These are phyloP conservation scores for Pseudogymnoascus sp. DNA, from an alignment of 2,329 filamentous ascomycete genomes.

Conservation along the genomic window DNA sequence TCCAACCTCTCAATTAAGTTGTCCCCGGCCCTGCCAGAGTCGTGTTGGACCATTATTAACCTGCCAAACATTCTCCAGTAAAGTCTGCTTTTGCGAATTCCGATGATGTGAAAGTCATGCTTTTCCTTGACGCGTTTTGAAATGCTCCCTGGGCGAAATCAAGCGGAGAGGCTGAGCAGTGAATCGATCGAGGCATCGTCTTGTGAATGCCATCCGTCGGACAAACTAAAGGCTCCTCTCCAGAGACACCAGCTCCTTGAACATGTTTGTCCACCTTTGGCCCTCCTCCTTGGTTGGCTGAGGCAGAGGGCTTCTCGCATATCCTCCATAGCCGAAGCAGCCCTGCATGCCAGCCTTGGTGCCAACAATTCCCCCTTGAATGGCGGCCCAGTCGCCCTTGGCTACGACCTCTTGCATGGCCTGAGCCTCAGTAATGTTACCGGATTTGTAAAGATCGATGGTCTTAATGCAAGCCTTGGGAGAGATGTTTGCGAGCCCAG, in stretches of 20 bases:
- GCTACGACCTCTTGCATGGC: conserved; percentile 59
- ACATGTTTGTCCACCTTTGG: conserved; percentile 49
- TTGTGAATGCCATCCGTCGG: not conserved
- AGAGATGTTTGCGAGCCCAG: conserved; percentile 64
- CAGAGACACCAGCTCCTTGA: conserved; percentile 44
- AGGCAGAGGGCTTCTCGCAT: conserved; percentile 43
- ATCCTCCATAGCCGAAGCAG: conserved; percentile 58
- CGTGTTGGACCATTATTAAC: not conserved
- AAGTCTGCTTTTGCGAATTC: not conserved
- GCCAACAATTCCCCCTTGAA: conserved; percentile 61
- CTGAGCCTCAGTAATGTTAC: conserved; percentile 53
- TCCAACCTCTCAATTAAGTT: not conserved
- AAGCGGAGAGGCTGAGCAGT: not conserved
- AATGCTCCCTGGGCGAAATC: not conserved
- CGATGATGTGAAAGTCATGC: not conserved
- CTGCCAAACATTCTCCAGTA: not conserved
- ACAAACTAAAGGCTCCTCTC: conserved; percentile 41
- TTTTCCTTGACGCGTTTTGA: not conserved
- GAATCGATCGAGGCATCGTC: not conserved
- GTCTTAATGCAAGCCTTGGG: conserved; percentile 59
- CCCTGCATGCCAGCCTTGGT: conserved; percentile 60
- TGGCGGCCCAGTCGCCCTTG: conserved; percentile 62
- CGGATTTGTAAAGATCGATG: conserved; percentile 52
- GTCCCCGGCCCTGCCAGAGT: not conserved
- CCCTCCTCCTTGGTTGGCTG: conserved; percentile 44